Base-by-base conservation (phyloP, 176 grass and related monocot genomes). In the Eleusine coracana region DNA sequence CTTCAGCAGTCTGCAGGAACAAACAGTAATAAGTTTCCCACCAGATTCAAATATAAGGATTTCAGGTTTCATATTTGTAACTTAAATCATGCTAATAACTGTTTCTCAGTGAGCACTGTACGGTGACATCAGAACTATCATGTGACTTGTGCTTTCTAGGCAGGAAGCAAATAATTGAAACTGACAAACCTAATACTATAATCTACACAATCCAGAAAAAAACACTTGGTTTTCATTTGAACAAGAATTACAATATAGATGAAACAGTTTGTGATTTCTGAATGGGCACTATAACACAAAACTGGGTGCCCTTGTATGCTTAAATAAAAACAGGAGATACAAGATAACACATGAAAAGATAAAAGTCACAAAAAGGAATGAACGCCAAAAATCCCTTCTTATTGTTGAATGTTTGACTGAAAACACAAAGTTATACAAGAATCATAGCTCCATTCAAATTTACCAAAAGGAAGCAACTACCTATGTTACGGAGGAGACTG, bases 1-100 rank as follows among this genome's bases (percentile, higher is more conserved):
- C 93, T 82, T 93, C 83, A 51, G 97, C 97, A 89, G 97, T 99
- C 97, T 99, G 93, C 79, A 86, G 25, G 87, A 54, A 90, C 39
- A 83, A 17, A 69, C 20, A 63, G 71, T 42, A 60, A 51, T 77
- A 51, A 92, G 39, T 67, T 78, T 80, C 60, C 12, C 55, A 64
- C 50, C n/a, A 7, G 64, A 75, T 38, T 71, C 23, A 74, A 63
- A 61, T 28, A 71, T 31, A 71, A 65, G 65, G 3, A 71, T 67
- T 49, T 78, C 44, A 80, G 5, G 70, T 36, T 84, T 40, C 60
- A n/a, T 5, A 23, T 51, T 59, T 73, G 23, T 74, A 17, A 11
- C 29, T 44, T 40, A 54, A 74, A 82, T 34, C 17, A 72, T 73
- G 41, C 1, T 7, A 44, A 34, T 34, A 7, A 80, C 16, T 21